Conservation (phyloP, 108 stramenopile genomes). For the Aurantiochytrium sp. region DNA sequence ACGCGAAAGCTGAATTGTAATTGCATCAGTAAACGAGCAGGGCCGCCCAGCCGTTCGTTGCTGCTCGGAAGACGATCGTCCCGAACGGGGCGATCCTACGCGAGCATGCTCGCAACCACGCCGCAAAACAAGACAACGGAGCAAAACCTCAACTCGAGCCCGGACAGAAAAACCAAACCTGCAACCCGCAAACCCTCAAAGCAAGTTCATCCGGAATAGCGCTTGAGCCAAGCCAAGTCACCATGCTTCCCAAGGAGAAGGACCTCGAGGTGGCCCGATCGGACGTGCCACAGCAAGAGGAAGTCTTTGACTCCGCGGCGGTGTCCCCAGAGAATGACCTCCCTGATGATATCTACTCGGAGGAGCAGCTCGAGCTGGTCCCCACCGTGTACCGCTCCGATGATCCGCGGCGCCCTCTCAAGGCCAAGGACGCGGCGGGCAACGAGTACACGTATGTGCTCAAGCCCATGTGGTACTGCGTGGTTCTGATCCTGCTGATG, state of each 20-base stretch:
- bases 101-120: too few species aligned
- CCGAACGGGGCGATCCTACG: too few species aligned
- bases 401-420: neutral
- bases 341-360: neutral
- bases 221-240: neutral
- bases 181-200: neutral
- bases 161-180: neutral
- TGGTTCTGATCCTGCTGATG: constrained; percentile 28
- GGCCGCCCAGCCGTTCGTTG: too few species aligned
- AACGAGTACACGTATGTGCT: constrained; percentile 20
- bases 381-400: neutral
- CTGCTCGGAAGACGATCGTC: too few species aligned
- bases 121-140: too few species aligned
- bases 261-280: neutral
- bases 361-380: neutral
- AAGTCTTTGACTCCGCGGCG: neutral
- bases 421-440: neutral
- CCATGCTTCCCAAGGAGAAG: neutral
- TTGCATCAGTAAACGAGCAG: too few species aligned
- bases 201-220: neutral
- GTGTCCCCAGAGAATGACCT: neutral
- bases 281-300: neutral
- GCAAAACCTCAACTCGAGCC: neutral
- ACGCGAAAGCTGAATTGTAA: too few species aligned
- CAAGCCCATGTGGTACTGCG: neutral